These are phyloP conservation scores for Fusarium beomiforme DNA, from an alignment of 2,329 filamentous ascomycete genomes.

Conservation along the genomic window DNA sequence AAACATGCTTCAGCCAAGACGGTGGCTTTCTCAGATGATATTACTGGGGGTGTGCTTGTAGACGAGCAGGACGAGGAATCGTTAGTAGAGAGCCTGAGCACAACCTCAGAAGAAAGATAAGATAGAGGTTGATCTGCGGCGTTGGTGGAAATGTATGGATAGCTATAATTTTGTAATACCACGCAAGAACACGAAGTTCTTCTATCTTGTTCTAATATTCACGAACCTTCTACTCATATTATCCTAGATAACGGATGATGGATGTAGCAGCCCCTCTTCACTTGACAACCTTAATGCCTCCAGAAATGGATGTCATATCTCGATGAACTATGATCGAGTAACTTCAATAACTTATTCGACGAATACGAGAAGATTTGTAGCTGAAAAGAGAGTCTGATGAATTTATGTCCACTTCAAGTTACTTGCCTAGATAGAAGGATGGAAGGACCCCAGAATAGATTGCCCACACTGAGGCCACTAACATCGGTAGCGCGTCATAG, in stretches of 20 bases:
- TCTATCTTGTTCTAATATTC: not conserved
- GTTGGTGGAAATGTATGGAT: not conserved
- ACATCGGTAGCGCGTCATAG: conserved; percentile 25
- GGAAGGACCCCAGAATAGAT: conserved; percentile 9
- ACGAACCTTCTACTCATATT: not conserved
- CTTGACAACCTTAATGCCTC: not conserved
- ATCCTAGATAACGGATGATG: not conserved
- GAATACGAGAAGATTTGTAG: not conserved
- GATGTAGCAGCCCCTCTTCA: not conserved
- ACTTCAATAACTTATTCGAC: not conserved
- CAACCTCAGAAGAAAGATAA: conserved; percentile 25
- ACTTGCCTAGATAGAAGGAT: not conserved
- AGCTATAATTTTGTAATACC: conserved; percentile 27
- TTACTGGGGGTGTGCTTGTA: conserved; percentile 49
- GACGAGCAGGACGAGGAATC: conserved; percentile 42
- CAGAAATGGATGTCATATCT: not conserved
- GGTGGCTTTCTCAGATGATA: conserved; percentile 71
- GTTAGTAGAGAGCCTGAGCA: conserved; percentile 39
- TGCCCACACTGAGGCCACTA: conserved; percentile 6
- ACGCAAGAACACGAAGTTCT: not conserved
- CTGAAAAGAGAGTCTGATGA: not conserved
- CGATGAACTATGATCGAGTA: too few relatives aligned
- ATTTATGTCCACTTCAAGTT: not conserved
- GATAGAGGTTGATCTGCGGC: not conserved
- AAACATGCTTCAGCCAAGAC: conserved; percentile 61